These are phyloP conservation scores for Rhizophora apiculata DNA, from an alignment of 345 rosid genomes.

Conservation along the genomic window DNA sequence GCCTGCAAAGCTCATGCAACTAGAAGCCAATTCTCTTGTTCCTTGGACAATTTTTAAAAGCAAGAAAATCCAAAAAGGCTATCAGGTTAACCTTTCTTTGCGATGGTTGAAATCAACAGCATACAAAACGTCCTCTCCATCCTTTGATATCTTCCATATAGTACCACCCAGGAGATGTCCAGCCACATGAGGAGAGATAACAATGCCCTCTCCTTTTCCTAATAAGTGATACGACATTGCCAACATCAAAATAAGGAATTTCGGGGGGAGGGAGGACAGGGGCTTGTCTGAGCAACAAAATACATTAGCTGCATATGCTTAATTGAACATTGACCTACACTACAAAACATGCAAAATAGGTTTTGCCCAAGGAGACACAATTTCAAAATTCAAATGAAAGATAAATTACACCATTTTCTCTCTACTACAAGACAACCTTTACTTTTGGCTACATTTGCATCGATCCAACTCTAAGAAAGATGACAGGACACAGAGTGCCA, in stretches of 20 bases:
- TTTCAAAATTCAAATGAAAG: too few relatives aligned
- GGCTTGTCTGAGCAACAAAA: too few relatives aligned
- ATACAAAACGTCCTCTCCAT: slow-evolving; percentile 95
- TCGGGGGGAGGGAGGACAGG: too few relatives aligned
- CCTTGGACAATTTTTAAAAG: background rate
- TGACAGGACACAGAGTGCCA: too few relatives aligned
- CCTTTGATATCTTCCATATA: slow-evolving; percentile 94
- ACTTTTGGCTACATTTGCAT: too few relatives aligned
- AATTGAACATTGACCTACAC: background rate
- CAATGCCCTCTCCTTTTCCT: slow-evolving; percentile 99
- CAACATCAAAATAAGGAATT: background rate
- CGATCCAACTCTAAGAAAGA: too few relatives aligned
- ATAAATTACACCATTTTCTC: too few relatives aligned
- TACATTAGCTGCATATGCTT: too few relatives aligned
- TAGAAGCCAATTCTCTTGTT: background rate
- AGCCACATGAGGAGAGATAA: slow-evolving; percentile 89
- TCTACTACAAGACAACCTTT: too few relatives aligned
- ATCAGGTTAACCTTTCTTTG: slow-evolving; percentile 64
- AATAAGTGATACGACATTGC: background rate
- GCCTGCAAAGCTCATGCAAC: slow-evolving; percentile 45
- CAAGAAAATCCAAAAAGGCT: slow-evolving; percentile 3
- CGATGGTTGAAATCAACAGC: slow-evolving; percentile 97
- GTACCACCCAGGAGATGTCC: slow-evolving; percentile 98
- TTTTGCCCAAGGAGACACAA: too few relatives aligned
- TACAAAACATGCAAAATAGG: background rate